phyloP scores from a whole-genome alignment of 495 filamentous ascomycete genomes.

The Xylaria longipes region DNA sequence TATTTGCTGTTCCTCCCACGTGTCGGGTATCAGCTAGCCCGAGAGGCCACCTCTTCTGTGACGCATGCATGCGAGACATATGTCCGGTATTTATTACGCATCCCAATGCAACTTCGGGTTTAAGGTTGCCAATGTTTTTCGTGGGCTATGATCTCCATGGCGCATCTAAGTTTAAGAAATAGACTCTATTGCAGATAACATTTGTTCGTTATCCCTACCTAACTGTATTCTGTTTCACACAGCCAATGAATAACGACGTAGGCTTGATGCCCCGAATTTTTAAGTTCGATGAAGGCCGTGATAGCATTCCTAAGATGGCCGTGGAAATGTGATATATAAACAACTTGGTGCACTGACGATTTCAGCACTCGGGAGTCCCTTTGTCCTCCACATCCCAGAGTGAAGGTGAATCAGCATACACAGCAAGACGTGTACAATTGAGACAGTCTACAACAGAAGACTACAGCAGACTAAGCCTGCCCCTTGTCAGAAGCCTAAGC shows the following conservation, averaged over 20 bases:
- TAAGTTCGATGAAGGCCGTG: neutral
- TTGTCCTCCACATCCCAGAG: neutral
- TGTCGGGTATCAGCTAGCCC: slow-evolving; percentile 11
- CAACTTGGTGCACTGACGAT: neutral
- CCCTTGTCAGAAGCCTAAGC: slow-evolving; percentile 14
- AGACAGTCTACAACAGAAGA: neutral
- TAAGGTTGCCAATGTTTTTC: neutral
- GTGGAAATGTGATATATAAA: neutral
- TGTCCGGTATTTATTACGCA: slow-evolving; percentile 9
- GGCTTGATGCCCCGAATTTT: neutral
- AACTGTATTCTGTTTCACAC: neutral
- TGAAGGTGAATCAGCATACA: neutral
- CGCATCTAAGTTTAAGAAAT: neutral
- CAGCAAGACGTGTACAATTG: neutral
- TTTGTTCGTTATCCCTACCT: neutral
- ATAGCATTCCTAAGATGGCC: neutral
- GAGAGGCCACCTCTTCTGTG: neutral
- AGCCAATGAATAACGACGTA: neutral
- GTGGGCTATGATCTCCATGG: neutral
- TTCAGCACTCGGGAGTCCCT: neutral
- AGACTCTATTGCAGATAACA: neutral
- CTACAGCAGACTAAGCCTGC: neutral
- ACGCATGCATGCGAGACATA: slow-evolving; percentile 21
- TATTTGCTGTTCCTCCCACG: slow-evolving; percentile 4
- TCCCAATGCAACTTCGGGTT: slow-evolving; percentile 14